Evolutionary conservation across 768 basidiomycete genomes (phyloP), one percentile per base, ranked within the genome.

Genomic region (Trametes gibbosa): DNA sequence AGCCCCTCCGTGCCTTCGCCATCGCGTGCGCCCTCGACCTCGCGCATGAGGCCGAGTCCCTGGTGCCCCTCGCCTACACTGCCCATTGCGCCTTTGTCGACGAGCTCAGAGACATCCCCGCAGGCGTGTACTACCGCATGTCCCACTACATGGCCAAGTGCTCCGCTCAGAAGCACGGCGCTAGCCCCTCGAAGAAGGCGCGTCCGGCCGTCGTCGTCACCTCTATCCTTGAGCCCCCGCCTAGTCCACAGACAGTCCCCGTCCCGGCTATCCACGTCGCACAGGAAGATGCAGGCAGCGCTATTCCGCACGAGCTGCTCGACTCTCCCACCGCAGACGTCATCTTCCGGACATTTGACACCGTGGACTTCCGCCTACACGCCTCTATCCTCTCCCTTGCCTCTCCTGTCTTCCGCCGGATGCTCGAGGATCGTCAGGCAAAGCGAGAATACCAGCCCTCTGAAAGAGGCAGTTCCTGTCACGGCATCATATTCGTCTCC

Each of bases 391-490:
- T 62, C 2, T 55, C 68, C 25, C 61, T 68, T 9, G 69, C 73
- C 0, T 74, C 73, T 0, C 65, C 66, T 3, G 52, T 75, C 10
- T 73, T 74, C 53, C 49, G 45, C 17, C 65, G 67, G 34, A 68
- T 74, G 67, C 56, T 74, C 14, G 48, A 35, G 16, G 53, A 70
- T 8, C 69, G 70, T 1, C 69, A 73, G 27, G 46, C 69, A 7
- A 16, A 46, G 14, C 41, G 50, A 3, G 9, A 41, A 2, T 37
- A 25, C 3, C 19, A 47, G 13, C 42, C 42, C 7, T 21, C n/a
- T 0, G 41, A 27, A 2, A 58, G 40, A 24, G 46, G 42, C 19
- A 39, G 27, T 12, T 23, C 37, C 8, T 56, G 55, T 47, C 32
- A 45, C 19, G 60, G 54, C 8, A 14, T 50, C 35, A 27, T 56